Percentiles rank a stretch among this genome's conserved stretches.
Evolutionary conservation across 1,284 basidiomycete genomes (phyloP).

Genomic region (Stereum hirsutum): DNA sequence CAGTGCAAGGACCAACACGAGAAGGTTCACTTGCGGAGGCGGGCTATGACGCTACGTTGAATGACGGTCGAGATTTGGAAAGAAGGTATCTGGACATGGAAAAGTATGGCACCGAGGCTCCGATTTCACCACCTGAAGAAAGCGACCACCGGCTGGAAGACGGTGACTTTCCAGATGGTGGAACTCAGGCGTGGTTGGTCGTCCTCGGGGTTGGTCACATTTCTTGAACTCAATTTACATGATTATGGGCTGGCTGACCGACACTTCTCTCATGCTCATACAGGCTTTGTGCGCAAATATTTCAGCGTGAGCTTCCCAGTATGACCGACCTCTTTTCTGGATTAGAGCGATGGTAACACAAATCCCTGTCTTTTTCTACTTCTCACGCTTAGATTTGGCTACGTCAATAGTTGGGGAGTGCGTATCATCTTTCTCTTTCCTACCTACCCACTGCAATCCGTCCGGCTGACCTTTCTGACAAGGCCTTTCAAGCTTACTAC

Average conservation of each 20-base stretch:
- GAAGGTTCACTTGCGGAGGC: no score
- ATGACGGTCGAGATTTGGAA: no score
- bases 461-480: no score
- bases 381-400: slow-evolving; percentile 28
- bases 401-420: slow-evolving; percentile 34
- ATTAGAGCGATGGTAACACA: neutral
- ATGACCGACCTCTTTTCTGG: neutral
- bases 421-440: neutral
- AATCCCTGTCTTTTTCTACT: no score
- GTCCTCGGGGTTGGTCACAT: slow-evolving; percentile 25
- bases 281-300: slow-evolving; percentile 19
- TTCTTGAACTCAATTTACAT: neutral
- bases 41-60: no score
- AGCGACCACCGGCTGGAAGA: no score
- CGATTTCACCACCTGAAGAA: no score
- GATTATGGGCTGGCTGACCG: neutral
- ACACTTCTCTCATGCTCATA: neutral
- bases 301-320: slow-evolving; percentile 18
- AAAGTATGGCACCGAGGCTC: no score
- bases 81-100: no score
- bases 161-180: slow-evolving; percentile 29
- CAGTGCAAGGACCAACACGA: no score
- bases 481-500: slow-evolving; percentile 40
- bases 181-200: slow-evolving; percentile 28
- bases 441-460: neutral